phyloP scores from a whole-genome alignment of 1,284 basidiomycete species.

The Ganoderma lingzhi region DNA sequence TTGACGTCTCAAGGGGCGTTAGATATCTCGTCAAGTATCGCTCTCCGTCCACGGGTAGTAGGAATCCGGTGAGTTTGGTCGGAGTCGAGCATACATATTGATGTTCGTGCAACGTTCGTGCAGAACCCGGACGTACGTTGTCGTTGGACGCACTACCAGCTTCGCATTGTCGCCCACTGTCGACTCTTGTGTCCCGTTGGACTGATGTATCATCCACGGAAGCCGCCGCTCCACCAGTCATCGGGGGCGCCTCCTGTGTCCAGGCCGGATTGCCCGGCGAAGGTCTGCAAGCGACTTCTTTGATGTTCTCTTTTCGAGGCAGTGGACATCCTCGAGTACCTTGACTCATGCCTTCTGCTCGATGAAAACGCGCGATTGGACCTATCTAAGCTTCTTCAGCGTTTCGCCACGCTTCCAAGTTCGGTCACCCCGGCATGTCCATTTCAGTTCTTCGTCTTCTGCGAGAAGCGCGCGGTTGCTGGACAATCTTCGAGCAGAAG shows the following conservation, averaged over 20 bases:
- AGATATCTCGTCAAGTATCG: no score
- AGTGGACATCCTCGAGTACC: background rate
- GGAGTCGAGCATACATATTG: background rate
- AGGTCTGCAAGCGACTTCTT: background rate
- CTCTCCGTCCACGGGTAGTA: no score
- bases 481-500: background rate
- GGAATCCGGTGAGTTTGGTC: background rate
- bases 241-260: no score
- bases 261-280: background rate
- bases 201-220: background rate
- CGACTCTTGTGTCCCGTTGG: background rate
- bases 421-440: background rate
- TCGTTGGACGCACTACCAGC: background rate
- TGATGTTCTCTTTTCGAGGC: background rate
- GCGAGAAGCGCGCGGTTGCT: background rate
- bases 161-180: background rate
- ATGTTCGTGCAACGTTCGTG: background rate
- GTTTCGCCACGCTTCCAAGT: background rate
- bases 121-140: no score
- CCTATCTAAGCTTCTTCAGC: no score
- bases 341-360: background rate
- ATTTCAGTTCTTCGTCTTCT: background rate
- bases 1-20: no score
- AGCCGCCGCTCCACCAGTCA: background rate
- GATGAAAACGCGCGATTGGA: background rate